Conservation (phyloP, 441 rosid genomes). For the Syzygium malaccense region DNA sequence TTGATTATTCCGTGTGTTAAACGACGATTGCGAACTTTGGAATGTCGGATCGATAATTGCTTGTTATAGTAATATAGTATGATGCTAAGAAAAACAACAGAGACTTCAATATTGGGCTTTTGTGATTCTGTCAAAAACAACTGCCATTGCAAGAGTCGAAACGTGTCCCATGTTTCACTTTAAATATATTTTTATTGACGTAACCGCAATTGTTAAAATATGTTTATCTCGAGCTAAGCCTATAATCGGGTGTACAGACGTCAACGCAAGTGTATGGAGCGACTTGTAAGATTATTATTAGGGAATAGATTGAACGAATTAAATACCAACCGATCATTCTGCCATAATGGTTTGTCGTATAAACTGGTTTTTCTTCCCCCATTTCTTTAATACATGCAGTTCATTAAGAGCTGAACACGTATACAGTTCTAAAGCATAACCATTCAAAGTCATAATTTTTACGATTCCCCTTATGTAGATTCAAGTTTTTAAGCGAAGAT, state of each 20-base stretch:
- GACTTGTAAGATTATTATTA: background rate
- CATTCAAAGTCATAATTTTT: too few relatives aligned
- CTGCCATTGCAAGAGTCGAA: background rate
- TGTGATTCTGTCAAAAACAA: background rate
- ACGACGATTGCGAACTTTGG: background rate
- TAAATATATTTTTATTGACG: background rate
- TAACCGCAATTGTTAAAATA: background rate
- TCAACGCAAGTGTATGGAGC: background rate
- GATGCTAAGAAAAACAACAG: background rate
- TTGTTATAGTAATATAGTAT: background rate
- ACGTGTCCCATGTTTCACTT: background rate
- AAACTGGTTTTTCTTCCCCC: background rate
- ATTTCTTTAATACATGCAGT: background rate
- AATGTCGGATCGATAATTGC: background rate
- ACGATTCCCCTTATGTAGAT: background rate
- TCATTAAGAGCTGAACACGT: background rate
- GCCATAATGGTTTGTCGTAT: background rate
- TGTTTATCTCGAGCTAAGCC: background rate
- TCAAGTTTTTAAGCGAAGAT: background rate
- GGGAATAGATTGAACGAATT: background rate
- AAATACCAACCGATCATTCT: background rate
- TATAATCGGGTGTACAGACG: background rate
- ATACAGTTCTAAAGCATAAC: too few relatives aligned
- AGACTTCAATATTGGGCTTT: background rate
- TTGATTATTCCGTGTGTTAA: background rate